These are phyloP conservation scores for Fusarium irregulare DNA, from an alignment of 2,329 filamentous ascomycete species.

Conservation along the genomic window DNA sequence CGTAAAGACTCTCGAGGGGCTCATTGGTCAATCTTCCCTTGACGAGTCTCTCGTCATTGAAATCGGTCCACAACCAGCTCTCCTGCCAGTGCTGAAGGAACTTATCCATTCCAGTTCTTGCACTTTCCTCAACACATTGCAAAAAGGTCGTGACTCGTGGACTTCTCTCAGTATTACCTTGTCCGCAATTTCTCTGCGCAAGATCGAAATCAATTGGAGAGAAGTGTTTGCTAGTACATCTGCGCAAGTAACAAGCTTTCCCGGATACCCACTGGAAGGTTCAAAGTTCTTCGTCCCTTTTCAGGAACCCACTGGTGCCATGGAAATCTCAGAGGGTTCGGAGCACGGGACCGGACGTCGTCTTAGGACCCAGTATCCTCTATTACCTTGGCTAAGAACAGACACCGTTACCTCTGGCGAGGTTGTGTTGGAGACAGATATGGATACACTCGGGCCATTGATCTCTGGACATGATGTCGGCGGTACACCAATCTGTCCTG, in stretches of 20 bases:
- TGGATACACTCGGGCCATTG: not conserved
- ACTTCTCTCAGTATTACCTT: no score
- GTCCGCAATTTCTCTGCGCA: no score
- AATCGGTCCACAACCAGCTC: not conserved
- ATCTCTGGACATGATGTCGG: slow-evolving; percentile 7
- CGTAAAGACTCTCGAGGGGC: no score
- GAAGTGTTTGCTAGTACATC: no score
- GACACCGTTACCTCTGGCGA: not conserved
- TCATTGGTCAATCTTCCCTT: not conserved
- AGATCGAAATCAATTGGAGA: no score
- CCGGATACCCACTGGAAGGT: no score
- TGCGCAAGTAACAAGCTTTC: no score
- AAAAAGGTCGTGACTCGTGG: slow-evolving; percentile 1
- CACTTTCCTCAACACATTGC: not conserved
- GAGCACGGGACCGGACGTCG: no score
- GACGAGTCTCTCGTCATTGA: not conserved
- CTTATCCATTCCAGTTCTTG: not conserved
- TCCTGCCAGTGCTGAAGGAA: no score
- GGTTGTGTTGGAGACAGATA: not conserved
- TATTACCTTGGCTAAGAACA: not conserved
- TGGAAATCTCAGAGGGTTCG: no score
- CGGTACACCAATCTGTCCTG: not conserved
- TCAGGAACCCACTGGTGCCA: not conserved
- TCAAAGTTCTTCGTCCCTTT: not conserved
- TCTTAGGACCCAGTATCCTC: no score